Conservation (phyloP, 106 monocot species). For the Agapanthus africanus region DNA sequence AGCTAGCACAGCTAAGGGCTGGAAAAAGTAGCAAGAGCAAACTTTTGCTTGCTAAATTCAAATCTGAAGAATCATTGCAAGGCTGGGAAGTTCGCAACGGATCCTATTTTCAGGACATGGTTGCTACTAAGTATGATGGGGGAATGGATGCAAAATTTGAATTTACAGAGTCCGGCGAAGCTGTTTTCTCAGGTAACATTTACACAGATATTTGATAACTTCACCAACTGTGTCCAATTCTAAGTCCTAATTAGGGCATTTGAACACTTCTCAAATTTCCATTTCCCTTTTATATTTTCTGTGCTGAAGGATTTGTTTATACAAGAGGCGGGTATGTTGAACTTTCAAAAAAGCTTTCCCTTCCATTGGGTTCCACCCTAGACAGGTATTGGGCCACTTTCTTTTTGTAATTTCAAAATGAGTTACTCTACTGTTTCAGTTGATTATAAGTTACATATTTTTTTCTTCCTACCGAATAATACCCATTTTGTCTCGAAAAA, state of each 20-base stretch:
- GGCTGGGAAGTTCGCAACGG: constrained; percentile 86
- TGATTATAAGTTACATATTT: not conserved
- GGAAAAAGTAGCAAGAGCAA: constrained; percentile 99
- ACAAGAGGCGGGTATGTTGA: constrained; percentile 97
- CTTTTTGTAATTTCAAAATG: not conserved
- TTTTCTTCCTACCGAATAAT: not conserved
- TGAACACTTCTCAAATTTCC: not conserved
- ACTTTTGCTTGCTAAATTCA: constrained; percentile 87
- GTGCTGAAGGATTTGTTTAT: constrained; percentile 70
- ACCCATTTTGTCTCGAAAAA: not conserved
- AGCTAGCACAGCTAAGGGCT: constrained; percentile 83
- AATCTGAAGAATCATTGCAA: constrained; percentile 50
- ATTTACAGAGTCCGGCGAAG: constrained; percentile 54
- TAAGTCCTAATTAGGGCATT: not conserved
- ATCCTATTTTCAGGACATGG: constrained; percentile 71
- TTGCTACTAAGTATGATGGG: constrained; percentile 71
- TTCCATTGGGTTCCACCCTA: constrained; percentile 88
- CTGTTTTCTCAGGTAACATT: constrained; percentile 75
- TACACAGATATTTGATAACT: not conserved
- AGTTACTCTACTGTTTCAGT: not conserved
- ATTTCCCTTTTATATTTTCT: constrained; percentile 1
- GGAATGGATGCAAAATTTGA: constrained; percentile 93
- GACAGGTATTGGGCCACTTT: constrained; percentile 51
- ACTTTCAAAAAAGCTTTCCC: constrained; percentile 80
- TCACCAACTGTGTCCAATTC: not conserved